Conservation (phyloP, 2,329 filamentous ascomycete species). For the Cercospora beticola region DNA sequence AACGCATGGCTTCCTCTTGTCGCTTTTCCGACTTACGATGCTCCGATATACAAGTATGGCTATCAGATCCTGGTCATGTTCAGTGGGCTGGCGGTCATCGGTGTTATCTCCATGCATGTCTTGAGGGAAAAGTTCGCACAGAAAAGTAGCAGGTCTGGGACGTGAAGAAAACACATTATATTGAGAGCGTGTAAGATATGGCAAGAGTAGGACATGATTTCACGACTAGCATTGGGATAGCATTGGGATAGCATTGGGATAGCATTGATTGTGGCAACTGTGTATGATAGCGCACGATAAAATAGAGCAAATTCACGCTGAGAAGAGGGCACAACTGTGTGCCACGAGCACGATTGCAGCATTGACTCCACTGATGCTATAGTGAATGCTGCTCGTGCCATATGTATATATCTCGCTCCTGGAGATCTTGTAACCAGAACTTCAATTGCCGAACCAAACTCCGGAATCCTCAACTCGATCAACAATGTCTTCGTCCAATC, state of each 20-base stretch:
- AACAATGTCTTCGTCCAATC: background rate
- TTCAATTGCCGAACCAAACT: background rate
- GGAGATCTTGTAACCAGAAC: background rate
- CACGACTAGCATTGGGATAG: background rate
- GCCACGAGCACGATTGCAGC: background rate
- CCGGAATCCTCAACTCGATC: background rate
- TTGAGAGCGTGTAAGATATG: background rate
- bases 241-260: background rate
- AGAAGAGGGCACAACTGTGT: background rate
- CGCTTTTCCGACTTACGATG: slow-evolving; percentile 23
- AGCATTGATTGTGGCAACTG: background rate
- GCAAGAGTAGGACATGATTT: background rate
- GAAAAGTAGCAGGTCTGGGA: slow-evolving; percentile 3
- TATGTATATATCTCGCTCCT: background rate
- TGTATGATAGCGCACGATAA: background rate
- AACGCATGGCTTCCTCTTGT: slow-evolving; percentile 21
- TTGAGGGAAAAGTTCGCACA: slow-evolving; percentile 4
- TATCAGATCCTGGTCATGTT: slow-evolving; percentile 23
- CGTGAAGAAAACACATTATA: background rate
- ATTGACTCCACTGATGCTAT: background rate
- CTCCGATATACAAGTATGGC: slow-evolving; percentile 21
- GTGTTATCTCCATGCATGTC: slow-evolving; percentile 2
- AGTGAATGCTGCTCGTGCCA: background rate
- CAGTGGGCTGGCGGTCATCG: slow-evolving; percentile 16
- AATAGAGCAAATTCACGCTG: background rate